These are phyloP conservation scores for Amphichorda felina DNA, from an alignment of 2,329 filamentous ascomycete genomes.

Conservation along the genomic window DNA sequence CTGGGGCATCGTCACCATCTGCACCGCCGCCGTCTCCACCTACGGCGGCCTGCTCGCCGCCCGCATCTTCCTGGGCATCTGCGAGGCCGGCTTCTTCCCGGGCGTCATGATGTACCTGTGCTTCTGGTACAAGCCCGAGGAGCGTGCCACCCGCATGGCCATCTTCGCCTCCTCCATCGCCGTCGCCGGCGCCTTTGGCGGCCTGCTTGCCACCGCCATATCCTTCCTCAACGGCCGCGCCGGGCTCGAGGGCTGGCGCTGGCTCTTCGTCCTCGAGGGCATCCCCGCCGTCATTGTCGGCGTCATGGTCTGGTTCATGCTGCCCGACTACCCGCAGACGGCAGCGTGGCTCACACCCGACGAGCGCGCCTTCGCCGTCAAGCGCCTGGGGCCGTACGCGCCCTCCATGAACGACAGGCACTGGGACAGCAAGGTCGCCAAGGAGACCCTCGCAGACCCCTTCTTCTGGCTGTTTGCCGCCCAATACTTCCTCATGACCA, in stretches of 20 bases:
- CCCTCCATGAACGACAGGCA: conserved; percentile 21
- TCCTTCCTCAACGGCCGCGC: conserved; percentile 30
- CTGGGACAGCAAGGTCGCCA: conserved; percentile 18
- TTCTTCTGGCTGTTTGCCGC: conserved; percentile 20
- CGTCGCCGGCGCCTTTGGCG: conserved; percentile 48
- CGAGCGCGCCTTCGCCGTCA: conserved; percentile 20
- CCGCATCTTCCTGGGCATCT: conserved; percentile 36
- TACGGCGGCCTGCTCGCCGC: conserved; percentile 33
- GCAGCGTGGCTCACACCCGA: conserved; percentile 17
- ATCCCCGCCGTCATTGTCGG: conserved; percentile 16
- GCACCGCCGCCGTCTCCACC: conserved; percentile 32
- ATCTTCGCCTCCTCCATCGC: conserved; percentile 48
- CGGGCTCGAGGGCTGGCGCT: conserved; percentile 29
- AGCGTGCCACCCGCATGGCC: conserved; percentile 24
- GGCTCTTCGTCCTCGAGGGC: conserved; percentile 48
- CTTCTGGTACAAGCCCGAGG: conserved; percentile 45
- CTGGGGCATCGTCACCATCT: conserved; percentile 38
- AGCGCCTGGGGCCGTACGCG: conserved; percentile 19
- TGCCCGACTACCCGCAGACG: conserved; percentile 21
- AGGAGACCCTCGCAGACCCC: conserved; percentile 16
- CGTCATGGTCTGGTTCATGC: conserved; percentile 17
- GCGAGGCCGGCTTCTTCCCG: conserved; percentile 40
- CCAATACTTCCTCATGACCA: conserved; percentile 18
- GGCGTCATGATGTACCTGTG: conserved; percentile 42
- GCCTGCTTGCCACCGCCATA: conserved; percentile 41